Base-by-base conservation (phyloP, 805 yeast species). In the Candida coquimbonensis region DNA sequence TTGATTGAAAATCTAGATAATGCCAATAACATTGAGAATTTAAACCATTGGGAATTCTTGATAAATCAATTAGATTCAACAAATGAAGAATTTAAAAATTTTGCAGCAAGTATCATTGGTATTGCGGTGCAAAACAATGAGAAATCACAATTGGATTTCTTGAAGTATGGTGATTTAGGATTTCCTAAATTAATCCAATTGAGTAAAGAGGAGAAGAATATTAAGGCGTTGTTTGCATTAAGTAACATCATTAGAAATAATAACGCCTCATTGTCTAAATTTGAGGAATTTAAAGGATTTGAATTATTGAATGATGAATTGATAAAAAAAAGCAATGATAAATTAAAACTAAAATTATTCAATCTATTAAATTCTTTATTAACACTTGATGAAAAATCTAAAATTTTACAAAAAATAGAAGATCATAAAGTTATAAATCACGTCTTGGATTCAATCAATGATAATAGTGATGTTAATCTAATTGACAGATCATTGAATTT, bases 91-190 rank as follows among this genome's bases (percentile, higher is more conserved):
- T 63, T 91, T 31, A 71, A 80, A 47, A 67, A 74, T 9, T 68
- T 70, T 45, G 83, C 90, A 0, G 79, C 86, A 48, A 81, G 93
- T 34, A 77, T 85, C 36, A 75, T 90, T 24, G 96, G 95, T 2
- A 85, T 91, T 0, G 96, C 98, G 0, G 95, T 86, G 5, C 99
- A 93, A 65, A 93, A 93, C 62, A 93, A 93, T 62, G 80, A 78
- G 4, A 77, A 74, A 47, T 70, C 89, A 5, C 98, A 89, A 64
- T 70, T 73, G 46, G 85, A 77, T 43, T 83, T 85, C 49, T 62
- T 73, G 36, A 75, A 75, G 47, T 70, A 80, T 48, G 68, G 67
- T 0, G 59, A 65, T 25, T 82, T 81, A 3, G 59, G 45, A 1
- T 44, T 80, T 33, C 50, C 58, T n/a, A 64, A 62, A 43, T 64